Evolutionary conservation across 2,329 filamentous ascomycete genomes (phyloP).

Genomic region (Hypomyces rosellus): DNA sequence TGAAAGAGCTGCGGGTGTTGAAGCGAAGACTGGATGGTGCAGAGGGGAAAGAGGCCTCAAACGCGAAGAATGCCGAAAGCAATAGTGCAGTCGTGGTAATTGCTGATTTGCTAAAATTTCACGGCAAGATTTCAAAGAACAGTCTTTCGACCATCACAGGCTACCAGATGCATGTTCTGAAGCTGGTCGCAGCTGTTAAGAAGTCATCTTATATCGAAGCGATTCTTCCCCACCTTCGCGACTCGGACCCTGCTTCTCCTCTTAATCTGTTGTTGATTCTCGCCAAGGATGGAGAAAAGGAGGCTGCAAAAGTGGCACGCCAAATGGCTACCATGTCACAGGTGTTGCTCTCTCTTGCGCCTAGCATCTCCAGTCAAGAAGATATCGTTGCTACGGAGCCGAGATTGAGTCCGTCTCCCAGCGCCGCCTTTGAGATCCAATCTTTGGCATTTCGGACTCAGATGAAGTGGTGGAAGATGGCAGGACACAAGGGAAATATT

Average conservation of each 20-base stretch:
- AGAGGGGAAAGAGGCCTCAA: constrained; percentile 23
- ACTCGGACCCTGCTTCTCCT: constrained; percentile 49
- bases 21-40: constrained; percentile 54
- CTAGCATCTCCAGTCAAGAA: constrained; percentile 58
- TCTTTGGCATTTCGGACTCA: constrained; percentile 55
- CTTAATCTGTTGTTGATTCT: constrained; percentile 47
- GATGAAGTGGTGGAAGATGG: constrained; percentile 59
- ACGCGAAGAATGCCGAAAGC: constrained; percentile 25
- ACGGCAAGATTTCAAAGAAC: constrained; percentile 34
- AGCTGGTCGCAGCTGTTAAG: constrained; percentile 54
- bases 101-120: constrained; percentile 57
- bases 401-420: constrained; percentile 50
- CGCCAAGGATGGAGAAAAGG: constrained; percentile 35
- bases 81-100: constrained; percentile 31
- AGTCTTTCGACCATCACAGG: constrained; percentile 52
- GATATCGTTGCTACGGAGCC: constrained; percentile 51
- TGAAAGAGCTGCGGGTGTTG: constrained; percentile 61
- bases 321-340: constrained; percentile 64
- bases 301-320: constrained; percentile 52
- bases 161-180: constrained; percentile 59
- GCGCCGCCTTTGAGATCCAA: constrained; percentile 56
- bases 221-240: constrained; percentile 48
- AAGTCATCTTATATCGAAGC: constrained; percentile 55
- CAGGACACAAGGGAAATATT: constrained; percentile 51
- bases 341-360: constrained; percentile 57